A percentile compares a stretch with the other conserved stretches of the same genome.
These are phyloP conservation scores for Salix suchowensis DNA, from an alignment of 345 rosid species.

Conservation along the genomic window DNA sequence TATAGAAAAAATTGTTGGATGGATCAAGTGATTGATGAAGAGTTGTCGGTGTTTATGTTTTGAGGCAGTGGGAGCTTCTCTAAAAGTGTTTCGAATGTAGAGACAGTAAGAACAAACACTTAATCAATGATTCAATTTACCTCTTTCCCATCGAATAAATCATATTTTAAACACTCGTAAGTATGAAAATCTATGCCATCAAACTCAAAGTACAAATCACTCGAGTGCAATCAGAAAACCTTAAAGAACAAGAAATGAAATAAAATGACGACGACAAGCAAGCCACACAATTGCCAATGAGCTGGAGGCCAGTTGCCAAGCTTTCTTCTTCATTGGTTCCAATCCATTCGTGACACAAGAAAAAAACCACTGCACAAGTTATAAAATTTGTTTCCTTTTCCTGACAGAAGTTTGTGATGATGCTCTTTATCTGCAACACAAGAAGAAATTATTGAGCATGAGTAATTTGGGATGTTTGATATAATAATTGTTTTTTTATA, in stretches of 20 bases:
- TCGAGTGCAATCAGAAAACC: neutral
- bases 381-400: neutral
- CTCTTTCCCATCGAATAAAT: neutral
- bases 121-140: neutral
- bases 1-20: too few relatives aligned
- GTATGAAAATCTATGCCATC: neutral
- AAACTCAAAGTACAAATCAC: neutral
- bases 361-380: neutral
- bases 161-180: neutral
- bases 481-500: too few relatives aligned
- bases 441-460: neutral
- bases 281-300: neutral
- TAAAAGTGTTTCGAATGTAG: neutral
- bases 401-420: neutral
- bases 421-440: neutral
- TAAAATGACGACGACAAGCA: neutral
- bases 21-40: neutral
- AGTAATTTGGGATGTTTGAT: too few relatives aligned
- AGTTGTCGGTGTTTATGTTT: neutral
- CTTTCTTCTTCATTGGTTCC: neutral
- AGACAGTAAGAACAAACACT: neutral
- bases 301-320: neutral
- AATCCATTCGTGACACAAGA: neutral
- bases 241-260: neutral
- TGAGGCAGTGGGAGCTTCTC: neutral